Evolutionary conservation across 352 stramenopile species (phyloP).

Genomic region (Globisporangium alternatum): DNA sequence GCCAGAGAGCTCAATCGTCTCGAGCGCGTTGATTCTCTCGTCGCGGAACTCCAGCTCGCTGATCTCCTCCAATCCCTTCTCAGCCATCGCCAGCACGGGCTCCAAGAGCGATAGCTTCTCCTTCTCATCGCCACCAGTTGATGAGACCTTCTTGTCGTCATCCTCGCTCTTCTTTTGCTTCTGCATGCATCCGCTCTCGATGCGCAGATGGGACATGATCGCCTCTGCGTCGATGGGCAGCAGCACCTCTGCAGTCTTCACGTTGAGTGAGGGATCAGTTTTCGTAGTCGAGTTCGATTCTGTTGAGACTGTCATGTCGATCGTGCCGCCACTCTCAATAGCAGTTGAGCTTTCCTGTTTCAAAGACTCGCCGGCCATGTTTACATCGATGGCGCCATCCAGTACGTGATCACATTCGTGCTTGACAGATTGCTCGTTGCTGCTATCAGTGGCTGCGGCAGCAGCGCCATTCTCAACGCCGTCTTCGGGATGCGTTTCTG

Average conservation of each 20-base stretch:
- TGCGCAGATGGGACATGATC: slow-evolving; percentile 66
- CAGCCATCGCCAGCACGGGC: slow-evolving; percentile 54
- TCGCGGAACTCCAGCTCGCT: slow-evolving; percentile 66
- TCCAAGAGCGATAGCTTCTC: slow-evolving; percentile 41
- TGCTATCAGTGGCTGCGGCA: neutral
- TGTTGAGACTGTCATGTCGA: neutral
- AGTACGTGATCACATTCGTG: slow-evolving; percentile 1
- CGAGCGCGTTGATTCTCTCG: slow-evolving; percentile 55
- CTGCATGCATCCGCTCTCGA: slow-evolving; percentile 70
- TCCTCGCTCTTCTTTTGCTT: slow-evolving; percentile 31
- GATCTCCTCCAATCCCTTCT: slow-evolving; percentile 64
- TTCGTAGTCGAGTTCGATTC: neutral
- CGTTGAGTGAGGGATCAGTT: neutral
- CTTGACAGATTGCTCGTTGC: slow-evolving; percentile 1
- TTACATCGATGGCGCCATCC: neutral
- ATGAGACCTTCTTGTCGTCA: slow-evolving; percentile 9
- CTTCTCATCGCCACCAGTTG: neutral
- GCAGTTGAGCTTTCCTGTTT: neutral
- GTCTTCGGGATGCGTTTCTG: neutral
- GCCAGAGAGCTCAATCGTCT: slow-evolving; percentile 47
- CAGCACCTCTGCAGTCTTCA: slow-evolving; percentile 2
- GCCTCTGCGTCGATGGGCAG: slow-evolving; percentile 29
- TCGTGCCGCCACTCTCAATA: neutral
- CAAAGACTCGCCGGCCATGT: neutral
- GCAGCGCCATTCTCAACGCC: slow-evolving; percentile 1